Base-by-base conservation (phyloP, 352 stramenopile genomes). In the Aphanomyces cochlioides region DNA sequence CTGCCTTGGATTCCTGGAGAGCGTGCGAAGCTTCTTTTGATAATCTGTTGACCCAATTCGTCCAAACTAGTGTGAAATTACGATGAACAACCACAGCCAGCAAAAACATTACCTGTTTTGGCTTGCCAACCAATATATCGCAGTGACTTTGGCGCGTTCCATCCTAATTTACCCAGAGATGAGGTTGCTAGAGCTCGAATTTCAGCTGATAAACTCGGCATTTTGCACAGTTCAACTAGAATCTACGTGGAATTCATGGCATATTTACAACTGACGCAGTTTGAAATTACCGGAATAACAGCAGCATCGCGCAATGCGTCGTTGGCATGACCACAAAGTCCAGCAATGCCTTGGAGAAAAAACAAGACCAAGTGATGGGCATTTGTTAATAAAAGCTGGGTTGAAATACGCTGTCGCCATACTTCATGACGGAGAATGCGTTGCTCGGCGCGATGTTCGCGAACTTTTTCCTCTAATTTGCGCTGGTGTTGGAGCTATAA, bases 341-440 rank as follows among this genome's bases (percentile, higher is more conserved):
- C 77, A 12, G 69, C 76, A 37, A 93, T 64, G 1, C 85, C 85
- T 28, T 90, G 75, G 3, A 79, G 72, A 38, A 92, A 92, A 73
- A 93, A 93, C 0, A 57, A 66, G 48, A 93, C 88, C 7, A 93
- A 60, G 61, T 81, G 65, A 19, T 89, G 77, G 15, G 88, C 84
- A 59, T 92, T 77, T 15, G 82, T 89, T 28, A 93, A 75, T 28
- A 93, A 77, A 1, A 69, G 74, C 63, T 93, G 85, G 1, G 81
- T 82, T 8, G 82, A 75, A 38, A 90, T 79, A 48, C 83, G 82
- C n/a, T 92, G 85, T 3, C 76, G 72, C 85, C 85, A 93, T 72
- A 89, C 89, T n/a, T 83, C 73, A 4, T 85, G 76, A 4, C 84
- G 77, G 34, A 93, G 66, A 13, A 80, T 56, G 1, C 80, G 80